Evolutionary conservation across 768 basidiomycete species (phyloP), one percentile per base, ranked within the genome.

Genomic region (Hygrophorus russula): DNA sequence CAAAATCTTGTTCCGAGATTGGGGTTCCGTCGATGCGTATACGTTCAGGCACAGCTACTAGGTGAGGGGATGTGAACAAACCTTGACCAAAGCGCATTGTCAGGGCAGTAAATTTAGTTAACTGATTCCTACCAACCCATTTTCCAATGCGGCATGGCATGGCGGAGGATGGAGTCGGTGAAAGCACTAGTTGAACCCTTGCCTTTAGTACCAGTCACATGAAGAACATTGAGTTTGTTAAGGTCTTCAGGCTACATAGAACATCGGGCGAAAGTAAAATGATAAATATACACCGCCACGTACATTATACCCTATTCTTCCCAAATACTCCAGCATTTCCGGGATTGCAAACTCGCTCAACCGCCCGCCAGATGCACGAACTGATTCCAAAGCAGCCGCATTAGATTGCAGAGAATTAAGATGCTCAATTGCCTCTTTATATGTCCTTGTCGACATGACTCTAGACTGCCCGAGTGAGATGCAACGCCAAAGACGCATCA

Each of bases 101-200:
- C 40, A 12, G 40, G 44, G 36, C 44, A 34, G 45, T 42, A 11
- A 35, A 40, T 24, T 31, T 13, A 18, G 18, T 3, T 36, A 3
- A 24, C 13, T 5, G 14, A 11, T 44, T 30, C 19, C n/a, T 12
- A 54, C 79, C 50, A 56, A 87, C 91, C 94, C 49, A 87, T 75
- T 68, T 80, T 92, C 69, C 82, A 87, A 2, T 70, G 63, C 5
- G 92, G 82, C 50, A 64, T 73, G n/a, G 72, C 62, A 46, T 74
- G 70, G n/a, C 88, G 76, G 39, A 98, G 67, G 42, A 97, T 80
- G 8, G 85, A 87, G 53, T 91, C 84, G 3, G 78, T 75, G 54
- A 98, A 98, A 6, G 96, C 94, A 50, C 87, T 89, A 1, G 96
- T 92, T 2, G 94, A 98, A 5, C 94, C 94, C 60, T 99, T 99